Conservation (phyloP, 164 flowering plant species). For the Saururus chinensis region DNA sequence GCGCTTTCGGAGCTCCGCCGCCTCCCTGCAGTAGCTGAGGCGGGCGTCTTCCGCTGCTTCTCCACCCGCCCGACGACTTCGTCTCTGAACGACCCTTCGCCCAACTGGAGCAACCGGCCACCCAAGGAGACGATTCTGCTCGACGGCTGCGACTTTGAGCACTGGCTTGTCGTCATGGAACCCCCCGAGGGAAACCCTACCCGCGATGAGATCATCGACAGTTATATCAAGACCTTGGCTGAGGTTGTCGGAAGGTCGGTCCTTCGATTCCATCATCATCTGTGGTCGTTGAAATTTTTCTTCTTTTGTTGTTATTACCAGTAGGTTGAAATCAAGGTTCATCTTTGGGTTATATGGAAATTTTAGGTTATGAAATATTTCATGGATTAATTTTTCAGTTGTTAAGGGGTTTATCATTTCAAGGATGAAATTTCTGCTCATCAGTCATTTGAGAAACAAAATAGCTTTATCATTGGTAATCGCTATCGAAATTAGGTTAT, state of each 20-base stretch:
- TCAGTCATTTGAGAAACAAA: too few relatives aligned
- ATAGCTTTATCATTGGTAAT: too few relatives aligned
- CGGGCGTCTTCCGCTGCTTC: slow-evolving; percentile 19
- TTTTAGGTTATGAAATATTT: too few relatives aligned
- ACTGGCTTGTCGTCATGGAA: slow-evolving; percentile 88
- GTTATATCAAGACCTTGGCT: slow-evolving; percentile 25
- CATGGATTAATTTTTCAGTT: too few relatives aligned
- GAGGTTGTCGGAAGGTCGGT: slow-evolving; percentile 22
- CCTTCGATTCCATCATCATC: background rate
- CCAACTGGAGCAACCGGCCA: slow-evolving; percentile 78
- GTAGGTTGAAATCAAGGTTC: background rate
- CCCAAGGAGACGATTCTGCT: slow-evolving; percentile 82
- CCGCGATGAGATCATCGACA: slow-evolving; percentile 71
- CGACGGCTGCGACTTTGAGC: slow-evolving; percentile 90
- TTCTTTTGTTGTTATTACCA: background rate
- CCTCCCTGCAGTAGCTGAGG: slow-evolving; percentile 1
- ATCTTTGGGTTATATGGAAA: too few relatives aligned
- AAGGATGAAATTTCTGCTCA: too few relatives aligned
- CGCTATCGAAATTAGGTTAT: too few relatives aligned
- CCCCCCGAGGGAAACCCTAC: slow-evolving; percentile 61
- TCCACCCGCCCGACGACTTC: slow-evolving; percentile 45
- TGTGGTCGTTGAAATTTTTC: background rate
- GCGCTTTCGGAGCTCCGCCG: slow-evolving; percentile 13
- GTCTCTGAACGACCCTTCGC: slow-evolving; percentile 62
- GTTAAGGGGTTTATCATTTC: too few relatives aligned